Percentiles rank a stretch among this genome's conserved stretches.
These are phyloP conservation scores for Teunomyces funiuensis DNA, from an alignment of 805 yeast species.

Conservation along the genomic window DNA sequence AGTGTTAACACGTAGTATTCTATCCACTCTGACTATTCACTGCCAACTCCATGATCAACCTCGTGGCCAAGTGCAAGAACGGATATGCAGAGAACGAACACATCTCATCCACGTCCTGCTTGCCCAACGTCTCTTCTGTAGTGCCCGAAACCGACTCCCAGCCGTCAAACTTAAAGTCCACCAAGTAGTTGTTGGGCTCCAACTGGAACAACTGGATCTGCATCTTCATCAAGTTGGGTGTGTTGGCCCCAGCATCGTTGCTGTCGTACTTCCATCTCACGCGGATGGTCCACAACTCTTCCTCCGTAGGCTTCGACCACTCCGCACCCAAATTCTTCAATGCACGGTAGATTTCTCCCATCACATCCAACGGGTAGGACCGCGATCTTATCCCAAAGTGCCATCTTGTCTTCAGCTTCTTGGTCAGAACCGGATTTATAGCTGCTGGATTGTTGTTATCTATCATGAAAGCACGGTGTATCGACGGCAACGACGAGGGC, in stretches of 20 bases:
- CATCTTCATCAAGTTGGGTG: conserved; percentile 90
- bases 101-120: conserved; percentile 60
- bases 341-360: conserved; percentile 97
- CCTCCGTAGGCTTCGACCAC: conserved; percentile 94
- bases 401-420: conserved; percentile 94
- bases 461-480: conserved; percentile 90
- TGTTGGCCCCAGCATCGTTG: conserved; percentile 29
- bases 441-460: conserved; percentile 39
- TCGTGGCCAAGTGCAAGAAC: conserved; percentile 86
- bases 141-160: conserved; percentile 63
- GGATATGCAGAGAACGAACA: conserved; percentile 95
- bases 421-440: conserved; percentile 58
- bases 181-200: conserved; percentile 93
- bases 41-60: conserved; percentile 93
- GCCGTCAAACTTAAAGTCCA: conserved; percentile 96
- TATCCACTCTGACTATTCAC: conserved; percentile 74
- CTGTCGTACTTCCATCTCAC: conserved; percentile 83
- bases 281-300: conserved; percentile 92
- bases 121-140: conserved; percentile 22
- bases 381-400: conserved; percentile 97
- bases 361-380: conserved; percentile 94
- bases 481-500: conserved; percentile 92
- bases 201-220: conserved; percentile 93
- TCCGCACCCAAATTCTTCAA: conserved; percentile 92
- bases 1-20: not conserved